Evolutionary conservation across 257 asterid species (phyloP).

Genomic region (Schizonepeta tenuifolia): DNA sequence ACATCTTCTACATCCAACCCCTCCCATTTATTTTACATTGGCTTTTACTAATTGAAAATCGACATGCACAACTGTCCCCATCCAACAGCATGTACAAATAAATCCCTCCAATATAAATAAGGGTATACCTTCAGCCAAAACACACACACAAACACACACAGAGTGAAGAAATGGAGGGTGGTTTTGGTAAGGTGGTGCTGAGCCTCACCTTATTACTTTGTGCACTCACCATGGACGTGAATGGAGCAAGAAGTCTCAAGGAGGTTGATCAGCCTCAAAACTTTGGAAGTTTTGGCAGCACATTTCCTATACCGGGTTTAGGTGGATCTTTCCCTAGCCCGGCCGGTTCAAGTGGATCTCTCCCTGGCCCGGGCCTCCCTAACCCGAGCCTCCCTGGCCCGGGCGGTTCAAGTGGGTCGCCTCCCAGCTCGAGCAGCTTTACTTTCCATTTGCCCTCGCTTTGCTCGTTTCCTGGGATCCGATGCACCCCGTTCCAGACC

Average conservation of each 20-base stretch:
- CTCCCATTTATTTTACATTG: constrained; percentile 1
- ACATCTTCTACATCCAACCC: constrained; percentile 16
- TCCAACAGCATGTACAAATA: background rate
- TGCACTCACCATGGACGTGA: constrained; percentile 34
- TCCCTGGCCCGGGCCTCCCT: constrained; percentile 33
- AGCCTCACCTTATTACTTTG: constrained; percentile 33
- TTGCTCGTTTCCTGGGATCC: constrained; percentile 32
- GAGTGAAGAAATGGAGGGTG: constrained; percentile 35
- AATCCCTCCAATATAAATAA: constrained; percentile 22
- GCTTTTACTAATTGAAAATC: background rate
- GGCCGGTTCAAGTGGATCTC: background rate
- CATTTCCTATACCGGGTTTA: constrained; percentile 4
- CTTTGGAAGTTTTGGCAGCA: constrained; percentile 29
- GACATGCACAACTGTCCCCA: background rate
- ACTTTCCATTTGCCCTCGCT: constrained; percentile 19
- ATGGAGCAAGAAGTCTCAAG: constrained; percentile 36
- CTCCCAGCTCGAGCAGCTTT: constrained; percentile 28
- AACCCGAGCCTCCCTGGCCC: constrained; percentile 32
- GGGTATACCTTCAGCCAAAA: constrained; percentile 25
- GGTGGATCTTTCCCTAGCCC: constrained; percentile 35
- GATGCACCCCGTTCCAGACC: constrained; percentile 30
- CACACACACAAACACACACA: background rate
- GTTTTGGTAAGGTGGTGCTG: constrained; percentile 39
- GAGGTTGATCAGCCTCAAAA: constrained; percentile 37
- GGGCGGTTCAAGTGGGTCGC: background rate